Evolutionary conservation across 2,329 filamentous ascomycete genomes (phyloP).

Genomic region (Alternaria gaisen): DNA sequence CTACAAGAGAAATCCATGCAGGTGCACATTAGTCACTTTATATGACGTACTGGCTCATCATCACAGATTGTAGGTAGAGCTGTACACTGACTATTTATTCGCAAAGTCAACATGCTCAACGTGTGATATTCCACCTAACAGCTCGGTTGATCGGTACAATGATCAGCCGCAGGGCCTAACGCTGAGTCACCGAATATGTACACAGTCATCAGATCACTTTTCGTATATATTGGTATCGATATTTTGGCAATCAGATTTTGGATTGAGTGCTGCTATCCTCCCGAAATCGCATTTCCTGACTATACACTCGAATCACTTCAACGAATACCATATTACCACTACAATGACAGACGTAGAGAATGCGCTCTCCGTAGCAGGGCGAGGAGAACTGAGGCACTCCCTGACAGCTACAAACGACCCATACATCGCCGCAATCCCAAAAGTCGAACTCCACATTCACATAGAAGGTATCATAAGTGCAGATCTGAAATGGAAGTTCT

Average conservation of each 20-base stretch:
- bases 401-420: conserved; percentile 13
- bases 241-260: not conserved
- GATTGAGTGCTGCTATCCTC: not conserved
- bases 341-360: conserved; percentile 22
- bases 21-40: not conserved
- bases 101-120: not conserved
- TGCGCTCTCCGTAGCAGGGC: conserved; percentile 12
- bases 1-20: not conserved
- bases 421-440: conserved; percentile 37
- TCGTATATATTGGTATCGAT: not conserved
- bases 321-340: not conserved
- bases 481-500: conserved; percentile 53
- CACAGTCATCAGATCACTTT: not conserved
- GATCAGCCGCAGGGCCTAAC: conserved; percentile 1
- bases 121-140: not conserved
- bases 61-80: not conserved
- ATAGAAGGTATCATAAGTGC: conserved; percentile 59
- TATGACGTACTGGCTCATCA: not conserved
- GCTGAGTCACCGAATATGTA: not conserved
- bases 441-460: conserved; percentile 59
- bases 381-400: conserved; percentile 10
- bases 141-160: conserved; percentile 14
- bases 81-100: not conserved
- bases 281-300: not conserved
- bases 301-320: not conserved